These are phyloP conservation scores for Gossypium davidsonii DNA, from an alignment of 441 rosid species.

Conservation along the genomic window DNA sequence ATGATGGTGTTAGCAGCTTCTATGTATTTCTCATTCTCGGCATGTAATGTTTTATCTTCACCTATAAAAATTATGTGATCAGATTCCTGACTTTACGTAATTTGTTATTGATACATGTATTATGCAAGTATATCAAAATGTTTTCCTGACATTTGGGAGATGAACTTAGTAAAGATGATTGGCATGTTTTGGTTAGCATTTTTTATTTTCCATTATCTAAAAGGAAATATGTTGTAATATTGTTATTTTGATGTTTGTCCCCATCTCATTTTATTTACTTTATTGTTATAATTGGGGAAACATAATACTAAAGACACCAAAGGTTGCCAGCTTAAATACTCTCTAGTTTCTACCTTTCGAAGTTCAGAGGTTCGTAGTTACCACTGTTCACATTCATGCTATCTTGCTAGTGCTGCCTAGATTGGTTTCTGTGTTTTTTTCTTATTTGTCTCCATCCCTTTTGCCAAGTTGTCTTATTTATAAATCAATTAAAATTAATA, in stretches of 20 bases:
- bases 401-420: not conserved
- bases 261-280: not conserved
- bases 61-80: not conserved
- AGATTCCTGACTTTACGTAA: not conserved
- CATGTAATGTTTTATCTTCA: not conserved
- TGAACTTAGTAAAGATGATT: conserved; percentile 67
- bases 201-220: not conserved
- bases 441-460: not conserved
- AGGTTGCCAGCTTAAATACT: not conserved
- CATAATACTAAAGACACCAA: not conserved
- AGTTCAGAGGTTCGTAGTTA: not conserved
- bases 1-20: conserved; percentile 90
- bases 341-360: not conserved
- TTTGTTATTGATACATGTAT: conserved; percentile 52
- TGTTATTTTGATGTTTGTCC: not conserved
- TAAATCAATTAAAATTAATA: too few species aligned
- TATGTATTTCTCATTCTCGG: conserved; percentile 49
- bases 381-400: not conserved
- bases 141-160: conserved; percentile 60
- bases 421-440: not conserved
- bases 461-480: too few species aligned
- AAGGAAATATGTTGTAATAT: not conserved
- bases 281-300: not conserved
- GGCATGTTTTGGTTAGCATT: conserved; percentile 73
- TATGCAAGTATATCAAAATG: conserved; percentile 78